A percentile compares a stretch with the other conserved stretches of the same genome.
Conservation (phyloP, 371 early-diverging fungal species). For the Mycotypha africana region DNA sequence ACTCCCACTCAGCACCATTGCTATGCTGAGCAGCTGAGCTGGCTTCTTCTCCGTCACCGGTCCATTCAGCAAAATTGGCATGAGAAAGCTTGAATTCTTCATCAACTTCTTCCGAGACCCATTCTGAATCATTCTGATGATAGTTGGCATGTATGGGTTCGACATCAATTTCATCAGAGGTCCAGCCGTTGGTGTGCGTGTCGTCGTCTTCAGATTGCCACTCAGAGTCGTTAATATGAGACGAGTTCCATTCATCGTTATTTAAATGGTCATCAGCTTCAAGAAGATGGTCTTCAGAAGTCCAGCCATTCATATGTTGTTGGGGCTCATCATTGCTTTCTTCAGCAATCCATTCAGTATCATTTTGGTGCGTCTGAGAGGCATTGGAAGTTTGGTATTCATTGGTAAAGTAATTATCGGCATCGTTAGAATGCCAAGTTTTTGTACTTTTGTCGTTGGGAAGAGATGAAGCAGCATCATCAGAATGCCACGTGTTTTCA, state of each 20-base stretch:
- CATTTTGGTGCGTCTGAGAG: constrained; percentile 7
- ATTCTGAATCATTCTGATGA: background rate
- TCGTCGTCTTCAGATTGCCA: constrained; percentile 7
- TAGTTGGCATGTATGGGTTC: background rate
- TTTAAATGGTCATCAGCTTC: constrained; percentile 1
- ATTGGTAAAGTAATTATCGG: too few relatives aligned
- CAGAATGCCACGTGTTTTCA: background rate
- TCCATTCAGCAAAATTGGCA: constrained; percentile 4
- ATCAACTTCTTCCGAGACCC: background rate
- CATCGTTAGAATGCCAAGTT: constrained; percentile 10
- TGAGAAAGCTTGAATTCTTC: too few relatives aligned
- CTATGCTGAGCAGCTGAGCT: too few relatives aligned
- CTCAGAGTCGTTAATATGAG: constrained; percentile 7
- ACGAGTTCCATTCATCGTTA: background rate
- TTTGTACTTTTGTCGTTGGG: too few relatives aligned
- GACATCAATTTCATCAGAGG: constrained; percentile 2
- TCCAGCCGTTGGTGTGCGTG: constrained; percentile 4
- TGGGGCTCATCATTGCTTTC: constrained; percentile 3
- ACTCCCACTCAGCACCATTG: constrained; percentile 14
- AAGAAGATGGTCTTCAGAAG: constrained; percentile 12
- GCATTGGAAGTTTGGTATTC: constrained; percentile 8
- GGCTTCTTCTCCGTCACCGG: constrained; percentile 2
- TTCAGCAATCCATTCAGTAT: constrained; percentile 17
- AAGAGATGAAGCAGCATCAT: too few relatives aligned
- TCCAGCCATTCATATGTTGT: constrained; percentile 17